A percentile compares a stretch with the other conserved stretches of the same genome.
phyloP scores from a whole-genome alignment of 192 early-diverging fungal species.

The Linnemannia hyalina region DNA sequence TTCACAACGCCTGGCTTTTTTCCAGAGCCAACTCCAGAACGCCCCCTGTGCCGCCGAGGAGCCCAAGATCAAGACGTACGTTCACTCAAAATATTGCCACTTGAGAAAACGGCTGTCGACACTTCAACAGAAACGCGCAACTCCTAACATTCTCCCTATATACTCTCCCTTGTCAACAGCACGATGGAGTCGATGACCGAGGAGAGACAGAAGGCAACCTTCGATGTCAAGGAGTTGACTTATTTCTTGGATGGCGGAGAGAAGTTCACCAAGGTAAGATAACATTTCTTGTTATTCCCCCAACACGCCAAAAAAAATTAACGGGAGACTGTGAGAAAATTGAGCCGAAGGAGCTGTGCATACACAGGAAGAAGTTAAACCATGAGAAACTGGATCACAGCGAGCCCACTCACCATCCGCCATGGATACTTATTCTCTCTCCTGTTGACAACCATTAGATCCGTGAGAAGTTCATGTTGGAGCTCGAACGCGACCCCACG shows the following conservation, averaged over 20 bases:
- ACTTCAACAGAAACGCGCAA: neutral
- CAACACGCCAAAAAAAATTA: too few relatives aligned
- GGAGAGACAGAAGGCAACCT: constrained; percentile 81
- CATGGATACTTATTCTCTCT: neutral
- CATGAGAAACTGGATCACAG: neutral
- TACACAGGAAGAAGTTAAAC: neutral
- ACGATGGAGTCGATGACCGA: constrained; percentile 65
- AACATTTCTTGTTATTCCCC: neutral
- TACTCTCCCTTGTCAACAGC: neutral
- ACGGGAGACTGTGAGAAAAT: neutral
- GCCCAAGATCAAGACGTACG: constrained; percentile 41
- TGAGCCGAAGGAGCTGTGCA: constrained; percentile 3
- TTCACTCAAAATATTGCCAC: neutral
- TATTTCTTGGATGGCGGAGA: constrained; percentile 86
- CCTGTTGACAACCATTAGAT: constrained; percentile 60
- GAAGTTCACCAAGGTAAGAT: constrained; percentile 62
- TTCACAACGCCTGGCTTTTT: constrained; percentile 38
- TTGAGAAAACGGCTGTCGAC: neutral
- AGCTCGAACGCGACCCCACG: constrained; percentile 86
- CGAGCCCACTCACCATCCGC: neutral
- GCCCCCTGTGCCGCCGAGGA: constrained; percentile 37
- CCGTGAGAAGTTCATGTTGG: constrained; percentile 83
- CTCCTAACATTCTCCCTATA: neutral
- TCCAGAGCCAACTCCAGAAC: constrained; percentile 47
- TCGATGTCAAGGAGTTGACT: constrained; percentile 84